Percentiles rank a stretch among this genome's conserved stretches.
Evolutionary conservation across 192 early-diverging fungal species (phyloP).

Genomic region (Phycomyces nitens): DNA sequence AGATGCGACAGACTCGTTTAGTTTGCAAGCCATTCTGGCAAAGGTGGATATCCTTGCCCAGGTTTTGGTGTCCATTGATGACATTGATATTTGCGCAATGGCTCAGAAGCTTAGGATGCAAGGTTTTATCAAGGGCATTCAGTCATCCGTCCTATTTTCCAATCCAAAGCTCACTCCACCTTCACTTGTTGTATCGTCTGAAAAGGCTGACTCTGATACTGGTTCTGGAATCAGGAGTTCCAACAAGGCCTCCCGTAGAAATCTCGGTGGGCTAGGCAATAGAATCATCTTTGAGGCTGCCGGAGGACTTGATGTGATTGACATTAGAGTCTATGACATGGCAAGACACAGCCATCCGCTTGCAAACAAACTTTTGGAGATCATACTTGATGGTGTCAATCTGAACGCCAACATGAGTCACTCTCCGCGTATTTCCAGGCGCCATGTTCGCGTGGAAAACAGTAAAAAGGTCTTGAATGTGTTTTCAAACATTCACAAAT

Average conservation of each 20-base stretch:
- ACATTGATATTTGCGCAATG: conserved; percentile 39
- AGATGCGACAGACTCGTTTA: background rate
- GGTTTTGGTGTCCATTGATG: conserved; percentile 39
- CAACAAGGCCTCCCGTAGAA: conserved; percentile 18
- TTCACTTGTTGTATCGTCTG: background rate
- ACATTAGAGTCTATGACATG: conserved; percentile 13
- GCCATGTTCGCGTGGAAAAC: background rate
- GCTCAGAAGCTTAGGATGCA: conserved; percentile 44
- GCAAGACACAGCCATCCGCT: background rate
- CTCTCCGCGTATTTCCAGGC: conserved; percentile 28
- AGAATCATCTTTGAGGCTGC: conserved; percentile 16
- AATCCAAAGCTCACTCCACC: conserved; percentile 29
- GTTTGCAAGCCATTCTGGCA: conserved; percentile 27
- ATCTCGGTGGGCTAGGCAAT: background rate
- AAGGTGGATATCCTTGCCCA: conserved; percentile 47
- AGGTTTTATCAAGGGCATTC: conserved; percentile 38
- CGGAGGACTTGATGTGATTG: conserved; percentile 13
- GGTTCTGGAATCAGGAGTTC: conserved; percentile 31
- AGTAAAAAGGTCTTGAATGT: conserved; percentile 43
- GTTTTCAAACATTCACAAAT: conserved; percentile 42
- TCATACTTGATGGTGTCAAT: conserved; percentile 43
- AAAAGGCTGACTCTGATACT: conserved; percentile 30
- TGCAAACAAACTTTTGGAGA: conserved; percentile 28
- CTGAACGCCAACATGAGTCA: conserved; percentile 43
- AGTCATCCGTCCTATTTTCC: conserved; percentile 42